These are phyloP conservation scores for Xerocomellus dryophilus DNA, from an alignment of 768 basidiomycete genomes.

Conservation along the genomic window DNA sequence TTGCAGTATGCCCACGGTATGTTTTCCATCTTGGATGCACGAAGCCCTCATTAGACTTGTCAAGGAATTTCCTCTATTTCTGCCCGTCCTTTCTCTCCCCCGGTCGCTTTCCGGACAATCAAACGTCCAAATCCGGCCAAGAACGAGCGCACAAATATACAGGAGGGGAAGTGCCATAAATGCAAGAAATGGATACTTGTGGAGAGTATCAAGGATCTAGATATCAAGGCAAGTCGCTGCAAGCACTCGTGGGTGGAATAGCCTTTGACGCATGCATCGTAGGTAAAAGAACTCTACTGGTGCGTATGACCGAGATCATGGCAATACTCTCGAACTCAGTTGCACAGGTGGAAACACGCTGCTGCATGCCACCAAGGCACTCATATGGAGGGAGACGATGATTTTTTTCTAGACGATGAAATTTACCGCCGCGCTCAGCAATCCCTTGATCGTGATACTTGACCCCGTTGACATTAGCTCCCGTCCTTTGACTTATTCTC, in stretches of 20 bases:
- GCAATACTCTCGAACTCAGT: conserved; percentile 6
- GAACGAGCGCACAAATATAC: conserved; percentile 54
- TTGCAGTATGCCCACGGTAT: conserved; percentile 79
- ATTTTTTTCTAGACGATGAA: conserved; percentile 55
- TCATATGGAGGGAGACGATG: conserved; percentile 52
- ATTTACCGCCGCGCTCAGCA: conserved; percentile 33
- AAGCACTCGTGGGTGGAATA: not conserved
- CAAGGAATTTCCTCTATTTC: conserved; percentile 69
- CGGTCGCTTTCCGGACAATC: conserved; percentile 54
- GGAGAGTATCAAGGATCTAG: conserved; percentile 71
- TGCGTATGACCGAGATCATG: conserved; percentile 33
- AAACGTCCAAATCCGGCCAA: conserved; percentile 48
- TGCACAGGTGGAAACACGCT: conserved; percentile 77
- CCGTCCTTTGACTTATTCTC: conserved; percentile 7
- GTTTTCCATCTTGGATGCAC: conserved; percentile 3
- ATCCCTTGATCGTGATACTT: not conserved
- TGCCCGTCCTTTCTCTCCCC: conserved; percentile 75
- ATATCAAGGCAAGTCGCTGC: conserved; percentile 53
- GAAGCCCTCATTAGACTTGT: conserved; percentile 3
- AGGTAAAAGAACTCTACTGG: conserved; percentile 80
- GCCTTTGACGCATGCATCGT: not conserved
- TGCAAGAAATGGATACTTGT: conserved; percentile 71
- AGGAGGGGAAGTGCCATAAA: conserved; percentile 76
- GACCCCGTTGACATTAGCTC: not conserved
- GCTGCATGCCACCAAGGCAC: conserved; percentile 68